Conservation (phyloP, 176 grass and related monocot species). For the Triticum timopheevii region DNA sequence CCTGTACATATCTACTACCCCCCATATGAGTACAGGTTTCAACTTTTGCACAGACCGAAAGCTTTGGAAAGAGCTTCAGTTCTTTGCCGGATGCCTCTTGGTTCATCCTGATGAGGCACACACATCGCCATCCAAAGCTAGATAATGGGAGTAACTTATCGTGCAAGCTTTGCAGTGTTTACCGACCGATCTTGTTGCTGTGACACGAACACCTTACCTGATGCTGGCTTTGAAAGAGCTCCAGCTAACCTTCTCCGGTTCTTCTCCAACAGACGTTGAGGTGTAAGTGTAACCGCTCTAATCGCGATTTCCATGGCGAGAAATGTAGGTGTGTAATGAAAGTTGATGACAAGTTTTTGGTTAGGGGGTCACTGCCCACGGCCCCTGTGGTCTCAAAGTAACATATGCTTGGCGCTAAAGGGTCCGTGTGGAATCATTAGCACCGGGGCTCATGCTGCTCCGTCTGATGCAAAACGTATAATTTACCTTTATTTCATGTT, state of each 20-base stretch:
- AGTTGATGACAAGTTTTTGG: not conserved
- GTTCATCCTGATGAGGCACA: constrained; percentile 24
- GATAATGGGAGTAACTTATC: constrained; percentile 37
- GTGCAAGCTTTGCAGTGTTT: constrained; percentile 27
- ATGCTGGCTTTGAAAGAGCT: constrained; percentile 1
- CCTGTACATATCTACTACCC: constrained; percentile 24
- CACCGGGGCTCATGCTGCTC: not conserved
- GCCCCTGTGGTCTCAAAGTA: constrained; percentile 20
- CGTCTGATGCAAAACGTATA: constrained; percentile 5
- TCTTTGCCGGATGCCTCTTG: constrained; percentile 36
- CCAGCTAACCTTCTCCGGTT: not conserved
- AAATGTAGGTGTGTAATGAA: not conserved
- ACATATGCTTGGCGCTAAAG: constrained; percentile 34
- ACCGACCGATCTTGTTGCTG: not conserved
- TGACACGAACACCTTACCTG: constrained; percentile 42
- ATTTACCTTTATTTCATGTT: not conserved
- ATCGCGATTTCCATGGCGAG: not conserved
- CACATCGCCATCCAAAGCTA: constrained; percentile 36
- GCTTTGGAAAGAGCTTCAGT: constrained; percentile 17
- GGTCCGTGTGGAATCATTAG: constrained; percentile 34
- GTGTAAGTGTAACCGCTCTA: not conserved
- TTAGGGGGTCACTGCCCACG: constrained; percentile 28
- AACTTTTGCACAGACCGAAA: constrained; percentile 28
- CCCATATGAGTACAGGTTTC: constrained; percentile 23
- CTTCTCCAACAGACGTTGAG: not conserved